phyloP scores from a whole-genome alignment of 176 grass and related monocot species.

The Microstegium vimineum region DNA sequence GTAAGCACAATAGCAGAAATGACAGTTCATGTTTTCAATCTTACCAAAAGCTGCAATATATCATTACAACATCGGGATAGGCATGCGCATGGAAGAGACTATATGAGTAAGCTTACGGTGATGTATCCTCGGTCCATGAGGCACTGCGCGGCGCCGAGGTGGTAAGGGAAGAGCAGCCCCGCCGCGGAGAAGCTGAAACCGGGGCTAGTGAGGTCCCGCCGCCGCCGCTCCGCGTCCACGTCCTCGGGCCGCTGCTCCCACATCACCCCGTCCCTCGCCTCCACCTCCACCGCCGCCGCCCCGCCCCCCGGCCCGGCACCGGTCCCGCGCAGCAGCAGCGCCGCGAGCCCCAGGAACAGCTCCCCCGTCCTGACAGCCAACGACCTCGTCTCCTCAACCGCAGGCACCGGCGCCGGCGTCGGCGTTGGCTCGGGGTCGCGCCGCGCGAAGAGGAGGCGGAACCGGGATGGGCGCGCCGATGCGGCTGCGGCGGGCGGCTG shows the following conservation, averaged over 20 bases:
- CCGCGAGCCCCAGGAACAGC: conserved; percentile 53
- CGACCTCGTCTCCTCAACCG: conserved; percentile 31
- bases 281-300: conserved; percentile 19
- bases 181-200: conserved; percentile 78
- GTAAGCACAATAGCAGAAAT: too few relatives aligned
- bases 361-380: conserved; percentile 62
- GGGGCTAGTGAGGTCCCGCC: conserved; percentile 32
- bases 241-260: conserved; percentile 66
- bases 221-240: conserved; percentile 48
- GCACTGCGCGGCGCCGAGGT: conserved; percentile 62
- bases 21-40: not conserved
- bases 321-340: conserved; percentile 42
- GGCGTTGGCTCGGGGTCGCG: conserved; percentile 13
- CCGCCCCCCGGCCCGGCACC: not conserved
- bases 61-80: not conserved
- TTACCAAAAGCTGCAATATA: not conserved
- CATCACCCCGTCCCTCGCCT: conserved; percentile 37
- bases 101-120: not conserved
- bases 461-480: conserved; percentile 13
- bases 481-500: not conserved
- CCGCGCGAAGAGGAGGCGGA: conserved; percentile 16
- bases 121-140: conserved; percentile 70
- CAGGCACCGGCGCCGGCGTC: not conserved
- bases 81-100: not conserved
- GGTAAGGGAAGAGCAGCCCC: conserved; percentile 71